Conservation (phyloP, 2,329 filamentous ascomycete genomes). For the Cercospora sp. region DNA sequence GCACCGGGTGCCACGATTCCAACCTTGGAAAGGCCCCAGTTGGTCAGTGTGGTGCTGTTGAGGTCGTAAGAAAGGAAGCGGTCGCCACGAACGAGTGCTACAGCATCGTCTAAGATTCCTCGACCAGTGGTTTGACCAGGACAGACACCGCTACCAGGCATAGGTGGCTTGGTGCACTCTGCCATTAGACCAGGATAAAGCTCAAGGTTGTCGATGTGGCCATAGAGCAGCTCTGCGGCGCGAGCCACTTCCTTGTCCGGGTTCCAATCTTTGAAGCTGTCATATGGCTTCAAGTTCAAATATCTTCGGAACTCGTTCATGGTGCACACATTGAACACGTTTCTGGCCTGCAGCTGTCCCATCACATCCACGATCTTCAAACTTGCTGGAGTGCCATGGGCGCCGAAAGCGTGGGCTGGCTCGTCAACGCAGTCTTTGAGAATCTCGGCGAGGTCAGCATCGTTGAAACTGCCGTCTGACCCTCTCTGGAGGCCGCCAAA, state of each 20-base stretch:
- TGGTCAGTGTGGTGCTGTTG: slow-evolving; percentile 50
- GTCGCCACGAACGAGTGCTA: slow-evolving; percentile 49
- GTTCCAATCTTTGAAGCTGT: slow-evolving; percentile 40
- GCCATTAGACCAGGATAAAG: slow-evolving; percentile 60
- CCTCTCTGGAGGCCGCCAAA: slow-evolving; percentile 46
- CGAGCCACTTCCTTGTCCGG: slow-evolving; percentile 41
- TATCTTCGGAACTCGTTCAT: slow-evolving; percentile 50
- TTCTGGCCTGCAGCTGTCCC: slow-evolving; percentile 49
- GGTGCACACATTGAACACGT: slow-evolving; percentile 53
- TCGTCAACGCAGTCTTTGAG: slow-evolving; percentile 52
- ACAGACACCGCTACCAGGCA: slow-evolving; percentile 50
- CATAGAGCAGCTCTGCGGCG: slow-evolving; percentile 49
- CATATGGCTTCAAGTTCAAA: slow-evolving; percentile 41
- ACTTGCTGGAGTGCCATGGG: slow-evolving; percentile 50
- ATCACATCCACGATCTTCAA: slow-evolving; percentile 52
- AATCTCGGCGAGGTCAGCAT: slow-evolving; percentile 48
- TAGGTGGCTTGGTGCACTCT: slow-evolving; percentile 56
- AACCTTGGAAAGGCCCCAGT: slow-evolving; percentile 54
- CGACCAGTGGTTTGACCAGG: slow-evolving; percentile 49
- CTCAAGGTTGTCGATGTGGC: slow-evolving; percentile 56
- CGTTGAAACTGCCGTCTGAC: slow-evolving; percentile 46
- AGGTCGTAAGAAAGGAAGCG: slow-evolving; percentile 52
- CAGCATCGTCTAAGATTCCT: slow-evolving; percentile 52
- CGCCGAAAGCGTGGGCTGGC: slow-evolving; percentile 53
- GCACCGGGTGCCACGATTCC: slow-evolving; percentile 43